These are phyloP conservation scores for Suillus weaverae DNA, from an alignment of 768 basidiomycete species.

Conservation along the genomic window DNA sequence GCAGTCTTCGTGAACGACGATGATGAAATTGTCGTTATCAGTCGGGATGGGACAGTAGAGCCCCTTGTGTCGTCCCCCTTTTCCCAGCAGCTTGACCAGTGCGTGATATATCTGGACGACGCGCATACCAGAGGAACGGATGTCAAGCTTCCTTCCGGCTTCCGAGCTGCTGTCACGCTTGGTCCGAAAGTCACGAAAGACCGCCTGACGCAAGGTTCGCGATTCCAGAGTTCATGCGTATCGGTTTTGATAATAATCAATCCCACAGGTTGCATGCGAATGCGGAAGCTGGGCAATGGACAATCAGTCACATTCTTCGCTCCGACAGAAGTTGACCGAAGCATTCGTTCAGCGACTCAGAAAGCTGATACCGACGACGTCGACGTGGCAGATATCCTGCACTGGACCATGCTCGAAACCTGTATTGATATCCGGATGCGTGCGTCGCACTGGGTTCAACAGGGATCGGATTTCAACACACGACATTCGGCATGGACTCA, in stretches of 20 bases:
- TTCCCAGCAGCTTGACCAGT: not conserved
- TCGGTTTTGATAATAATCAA: not conserved
- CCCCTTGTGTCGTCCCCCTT: not conserved
- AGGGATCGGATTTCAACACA: slow-evolving; percentile 26
- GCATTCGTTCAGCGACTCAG: slow-evolving; percentile 31
- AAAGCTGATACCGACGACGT: slow-evolving; percentile 10
- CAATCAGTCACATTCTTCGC: slow-evolving; percentile 51
- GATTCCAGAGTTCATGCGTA: not conserved
- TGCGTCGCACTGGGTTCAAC: slow-evolving; percentile 44
- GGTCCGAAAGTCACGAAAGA: slow-evolving; percentile 53
- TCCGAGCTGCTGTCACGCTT: slow-evolving; percentile 47
- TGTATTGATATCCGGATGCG: slow-evolving; percentile 42
- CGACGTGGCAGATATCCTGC: slow-evolving; percentile 35
- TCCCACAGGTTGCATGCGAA: slow-evolving; percentile 50
- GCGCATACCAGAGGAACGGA: not conserved
- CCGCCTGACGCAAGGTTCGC: slow-evolving; percentile 17
- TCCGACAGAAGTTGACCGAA: slow-evolving; percentile 39
- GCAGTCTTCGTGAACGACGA: not conserved
- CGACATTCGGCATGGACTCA: slow-evolving; percentile 20
- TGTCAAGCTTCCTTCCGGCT: slow-evolving; percentile 42
- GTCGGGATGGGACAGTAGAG: not conserved
- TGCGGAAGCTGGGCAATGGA: slow-evolving; percentile 47
- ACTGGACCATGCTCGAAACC: slow-evolving; percentile 46
- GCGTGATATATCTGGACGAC: not conserved
- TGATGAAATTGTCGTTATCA: not conserved